Base-by-base conservation (phyloP, 805 yeast genomes). In the Pichia occidentalis region DNA sequence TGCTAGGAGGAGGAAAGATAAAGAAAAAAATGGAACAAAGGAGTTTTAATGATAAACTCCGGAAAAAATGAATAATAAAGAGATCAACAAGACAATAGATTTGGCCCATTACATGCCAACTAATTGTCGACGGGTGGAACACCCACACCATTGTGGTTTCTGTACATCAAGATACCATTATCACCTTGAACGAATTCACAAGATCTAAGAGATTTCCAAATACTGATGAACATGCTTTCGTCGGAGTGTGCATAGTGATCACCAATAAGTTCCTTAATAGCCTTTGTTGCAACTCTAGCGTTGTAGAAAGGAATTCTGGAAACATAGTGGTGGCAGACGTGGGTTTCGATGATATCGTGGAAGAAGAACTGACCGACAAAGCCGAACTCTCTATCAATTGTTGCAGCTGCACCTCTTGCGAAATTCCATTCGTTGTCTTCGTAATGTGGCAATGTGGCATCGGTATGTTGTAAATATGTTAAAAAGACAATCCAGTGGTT, bases 151-250 rank as follows among this genome's bases (percentile, higher is more conserved):
- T 77, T 77, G 45, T 64, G 61, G 54, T 77, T 77, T 72, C 84
- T 75, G 55, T 63, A 77, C 84, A 77, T 77, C 60, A 64, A 59
- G 46, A 82, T 76, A 44, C 85, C 85, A 32, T 69, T 65, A 33
- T 72, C 71, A 50, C 81, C 85, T 44, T 77, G 85, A 39, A 81
- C 84, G 48, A 71, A 81, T 61, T 79, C 85, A 60, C 88, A 81
- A 43, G 68, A 46, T 60, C 88, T 73, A 36, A 70, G 62, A 46
- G 67, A 63, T 45, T 71, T 69, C 82, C 82, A 75, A 45, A 75
- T 59, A 19, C 73, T 59, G 19, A 52, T 46, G 75, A 77, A 75
- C 80, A 75, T 75, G 57, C 65, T 71, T 51, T 73, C 77, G 47
- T 65, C 75, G 24, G 60, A 52, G 50, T 70, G 61, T 45, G 67